Evolutionary conservation across 768 basidiomycete species (phyloP).

Genomic region (Mycena filopes): DNA sequence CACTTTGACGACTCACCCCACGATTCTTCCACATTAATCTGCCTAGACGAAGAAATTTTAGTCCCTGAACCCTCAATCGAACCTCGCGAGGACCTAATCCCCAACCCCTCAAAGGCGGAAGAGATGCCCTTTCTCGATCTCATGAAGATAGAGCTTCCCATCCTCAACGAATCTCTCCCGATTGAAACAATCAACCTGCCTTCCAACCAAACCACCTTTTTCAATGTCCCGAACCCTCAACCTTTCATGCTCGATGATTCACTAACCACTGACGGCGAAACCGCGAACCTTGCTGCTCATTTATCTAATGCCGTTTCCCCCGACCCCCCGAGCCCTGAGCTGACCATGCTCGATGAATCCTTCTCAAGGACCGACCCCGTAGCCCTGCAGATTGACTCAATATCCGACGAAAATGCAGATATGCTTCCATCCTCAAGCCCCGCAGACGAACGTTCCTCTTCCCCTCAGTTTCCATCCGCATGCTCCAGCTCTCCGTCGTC

Average conservation of each 20-base stretch:
- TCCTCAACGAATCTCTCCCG: neutral
- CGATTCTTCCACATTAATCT: neutral
- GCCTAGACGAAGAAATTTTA: conserved; percentile 7
- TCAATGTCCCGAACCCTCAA: conserved; percentile 3
- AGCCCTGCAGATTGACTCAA: neutral
- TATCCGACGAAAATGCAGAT: neutral
- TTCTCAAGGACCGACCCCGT: neutral
- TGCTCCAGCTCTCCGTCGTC: conserved; percentile 2
- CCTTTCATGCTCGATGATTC: neutral
- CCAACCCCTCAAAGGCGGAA: too few relatives aligned
- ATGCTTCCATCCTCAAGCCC: conserved; percentile 23
- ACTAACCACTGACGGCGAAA: too few relatives aligned
- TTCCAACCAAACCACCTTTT: neutral
- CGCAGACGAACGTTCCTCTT: neutral
- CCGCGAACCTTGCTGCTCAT: too few relatives aligned
- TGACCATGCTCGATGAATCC: neutral
- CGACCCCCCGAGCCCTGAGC: neutral
- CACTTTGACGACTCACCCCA: neutral
- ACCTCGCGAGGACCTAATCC: too few relatives aligned
- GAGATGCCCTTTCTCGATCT: too few relatives aligned
- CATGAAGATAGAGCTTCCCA: neutral
- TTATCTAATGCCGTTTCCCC: too few relatives aligned
- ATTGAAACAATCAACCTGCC: neutral
- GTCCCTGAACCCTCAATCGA: neutral
- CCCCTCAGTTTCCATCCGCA: neutral